Percentiles rank a stretch among this genome's conserved stretches.
Evolutionary conservation across 345 rosid genomes (phyloP).

Genomic region (Eucalyptus curtisii): DNA sequence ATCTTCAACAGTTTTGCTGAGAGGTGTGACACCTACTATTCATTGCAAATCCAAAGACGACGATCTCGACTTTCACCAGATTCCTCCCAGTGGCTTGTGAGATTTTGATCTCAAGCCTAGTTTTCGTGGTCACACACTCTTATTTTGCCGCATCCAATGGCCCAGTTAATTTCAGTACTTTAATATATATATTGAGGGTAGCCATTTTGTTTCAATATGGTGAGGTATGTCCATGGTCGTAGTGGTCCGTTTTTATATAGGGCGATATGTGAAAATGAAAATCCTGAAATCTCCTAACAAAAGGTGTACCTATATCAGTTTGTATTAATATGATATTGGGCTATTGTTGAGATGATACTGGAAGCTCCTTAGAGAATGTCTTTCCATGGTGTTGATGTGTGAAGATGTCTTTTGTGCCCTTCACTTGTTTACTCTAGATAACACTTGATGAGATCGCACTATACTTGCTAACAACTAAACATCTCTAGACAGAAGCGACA

Average conservation of each 20-base stretch:
- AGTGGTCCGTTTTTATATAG: background rate
- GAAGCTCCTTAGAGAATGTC: background rate
- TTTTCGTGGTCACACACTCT: background rate
- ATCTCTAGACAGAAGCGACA: too few relatives aligned
- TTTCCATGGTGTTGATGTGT: background rate
- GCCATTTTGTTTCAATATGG: background rate
- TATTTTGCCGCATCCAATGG: background rate
- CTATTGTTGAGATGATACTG: background rate
- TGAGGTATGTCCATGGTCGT: background rate
- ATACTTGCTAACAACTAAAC: too few relatives aligned
- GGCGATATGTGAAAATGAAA: background rate
- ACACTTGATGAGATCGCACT: background rate
- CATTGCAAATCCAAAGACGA: background rate
- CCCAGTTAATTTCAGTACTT: background rate
- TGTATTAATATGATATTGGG: background rate
- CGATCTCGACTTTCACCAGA: background rate
- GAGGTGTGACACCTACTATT: background rate
- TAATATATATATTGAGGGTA: too few relatives aligned
- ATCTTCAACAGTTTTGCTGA: background rate
- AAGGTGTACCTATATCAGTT: background rate
- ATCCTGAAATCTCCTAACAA: background rate
- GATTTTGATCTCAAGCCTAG: background rate
- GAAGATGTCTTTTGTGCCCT: background rate
- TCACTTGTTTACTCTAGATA: background rate
- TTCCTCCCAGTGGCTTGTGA: background rate